A percentile compares a stretch with the other conserved stretches of the same genome.
phyloP scores from a whole-genome alignment of 345 rosid genomes.

The Eucalyptus polybractea region DNA sequence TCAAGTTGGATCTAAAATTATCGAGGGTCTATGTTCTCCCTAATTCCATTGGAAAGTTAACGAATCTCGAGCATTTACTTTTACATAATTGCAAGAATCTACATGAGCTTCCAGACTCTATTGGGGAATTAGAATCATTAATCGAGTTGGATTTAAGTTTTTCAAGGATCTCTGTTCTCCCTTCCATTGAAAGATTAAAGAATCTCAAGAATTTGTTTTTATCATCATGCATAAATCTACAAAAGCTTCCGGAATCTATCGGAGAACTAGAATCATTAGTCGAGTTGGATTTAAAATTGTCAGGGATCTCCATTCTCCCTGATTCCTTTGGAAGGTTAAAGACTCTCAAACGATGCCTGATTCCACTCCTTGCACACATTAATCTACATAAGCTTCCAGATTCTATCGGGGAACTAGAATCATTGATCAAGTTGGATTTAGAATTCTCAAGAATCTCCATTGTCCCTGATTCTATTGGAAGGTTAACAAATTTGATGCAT shows the following conservation, averaged over 20 bases:
- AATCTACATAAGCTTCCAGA: too few species aligned
- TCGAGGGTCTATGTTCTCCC: rapidly evolving
- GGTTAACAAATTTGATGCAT: rapidly evolving
- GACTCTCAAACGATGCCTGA: too few species aligned
- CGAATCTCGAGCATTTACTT: rapidly evolving
- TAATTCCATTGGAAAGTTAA: too few species aligned
- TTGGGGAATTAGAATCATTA: too few species aligned
- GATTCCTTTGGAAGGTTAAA: too few species aligned
- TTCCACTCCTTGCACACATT: too few species aligned
- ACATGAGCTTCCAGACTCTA: rapidly evolving
- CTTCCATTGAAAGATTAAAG: too few species aligned
- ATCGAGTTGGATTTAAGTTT: rapidly evolving
- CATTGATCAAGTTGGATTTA: rapidly evolving
- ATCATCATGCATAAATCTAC: rapidly evolving
- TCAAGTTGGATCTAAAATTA: rapidly evolving
- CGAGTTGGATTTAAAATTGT: rapidly evolving
- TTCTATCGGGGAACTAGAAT: too few species aligned
- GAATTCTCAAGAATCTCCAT: rapidly evolving
- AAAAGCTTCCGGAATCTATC: too few species aligned
- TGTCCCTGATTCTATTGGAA: too few species aligned
- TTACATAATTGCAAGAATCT: rapidly evolving
- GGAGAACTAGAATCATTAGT: too few species aligned
- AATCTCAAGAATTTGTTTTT: rapidly evolving
- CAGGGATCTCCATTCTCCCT: too few species aligned
- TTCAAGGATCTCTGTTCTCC: rapidly evolving